Evolutionary conservation across 129 eudicot genomes (phyloP).

Genomic region (Silybum marianum): DNA sequence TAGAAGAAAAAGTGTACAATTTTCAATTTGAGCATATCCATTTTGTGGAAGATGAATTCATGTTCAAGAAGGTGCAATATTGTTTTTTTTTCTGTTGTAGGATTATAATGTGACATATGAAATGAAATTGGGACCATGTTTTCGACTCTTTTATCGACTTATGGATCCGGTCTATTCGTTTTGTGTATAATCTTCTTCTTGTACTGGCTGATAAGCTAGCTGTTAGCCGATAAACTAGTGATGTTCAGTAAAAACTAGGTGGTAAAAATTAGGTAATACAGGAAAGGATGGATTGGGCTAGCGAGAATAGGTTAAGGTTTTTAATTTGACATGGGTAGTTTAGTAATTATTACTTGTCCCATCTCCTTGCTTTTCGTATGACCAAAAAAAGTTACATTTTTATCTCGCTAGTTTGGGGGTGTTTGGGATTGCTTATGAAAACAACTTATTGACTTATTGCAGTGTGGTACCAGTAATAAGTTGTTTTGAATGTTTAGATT

Average conservation of each 20-base stretch:
- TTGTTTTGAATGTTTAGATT: no score
- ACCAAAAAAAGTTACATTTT: no score
- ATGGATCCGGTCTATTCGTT: not conserved
- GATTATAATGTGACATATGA: conserved; percentile 27
- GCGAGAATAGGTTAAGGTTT: not conserved
- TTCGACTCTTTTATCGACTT: conserved; percentile 10
- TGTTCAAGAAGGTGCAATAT: conserved; percentile 20
- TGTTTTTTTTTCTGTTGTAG: conserved; percentile 11
- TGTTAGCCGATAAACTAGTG: not conserved
- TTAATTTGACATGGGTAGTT: no score
- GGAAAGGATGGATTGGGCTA: no score
- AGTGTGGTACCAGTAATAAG: no score
- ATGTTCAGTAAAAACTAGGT: not conserved
- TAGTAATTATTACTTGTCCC: not conserved
- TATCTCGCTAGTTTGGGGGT: no score
- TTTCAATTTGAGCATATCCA: conserved; percentile 16
- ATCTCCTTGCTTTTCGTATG: not conserved
- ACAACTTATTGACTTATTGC: no score
- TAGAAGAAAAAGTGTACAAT: conserved; percentile 5
- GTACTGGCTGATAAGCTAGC: not conserved
- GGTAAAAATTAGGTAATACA: no score
- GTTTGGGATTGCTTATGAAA: no score
- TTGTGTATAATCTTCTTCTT: not conserved
- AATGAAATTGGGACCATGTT: conserved; percentile 24
- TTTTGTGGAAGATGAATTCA: conserved; percentile 14